These are phyloP conservation scores for Rubia yunnanensis DNA, from an alignment of 257 asterid species.

Conservation along the genomic window DNA sequence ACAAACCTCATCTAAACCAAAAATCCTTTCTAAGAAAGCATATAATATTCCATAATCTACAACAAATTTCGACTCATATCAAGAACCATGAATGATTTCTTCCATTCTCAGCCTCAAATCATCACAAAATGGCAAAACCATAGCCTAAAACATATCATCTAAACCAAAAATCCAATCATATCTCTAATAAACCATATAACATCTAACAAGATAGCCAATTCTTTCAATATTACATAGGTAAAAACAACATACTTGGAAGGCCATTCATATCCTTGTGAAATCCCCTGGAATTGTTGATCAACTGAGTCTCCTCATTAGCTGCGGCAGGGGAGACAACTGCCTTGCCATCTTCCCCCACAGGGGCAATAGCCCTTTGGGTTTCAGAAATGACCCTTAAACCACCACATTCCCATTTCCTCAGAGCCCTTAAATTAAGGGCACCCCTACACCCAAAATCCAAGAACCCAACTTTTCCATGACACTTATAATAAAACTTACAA, in stretches of 20 bases:
- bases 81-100: neutral
- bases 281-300: constrained; percentile 21
- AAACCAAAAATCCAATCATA: neutral
- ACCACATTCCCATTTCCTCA: constrained; percentile 47
- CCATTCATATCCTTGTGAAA: constrained; percentile 66
- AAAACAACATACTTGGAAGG: constrained; percentile 64
- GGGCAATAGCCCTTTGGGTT: constrained; percentile 36
- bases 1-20: neutral
- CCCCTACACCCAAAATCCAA: constrained; percentile 18
- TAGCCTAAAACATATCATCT: no score
- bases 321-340: constrained; percentile 31
- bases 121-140: neutral
- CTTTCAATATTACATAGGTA: neutral
- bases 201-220: neutral
- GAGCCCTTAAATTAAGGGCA: constrained; percentile 37
- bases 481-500: constrained; percentile 20
- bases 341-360: constrained; percentile 51
- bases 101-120: neutral
- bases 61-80: neutral
- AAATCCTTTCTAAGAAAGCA: neutral
- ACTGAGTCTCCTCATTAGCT: constrained; percentile 25
- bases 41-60: neutral
- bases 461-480: constrained; percentile 24
- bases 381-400: constrained; percentile 19
- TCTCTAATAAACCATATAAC: neutral